Base-by-base conservation (phyloP, 2,329 filamentous ascomycete species). In the Colletotrichum neosansevieriae region DNA sequence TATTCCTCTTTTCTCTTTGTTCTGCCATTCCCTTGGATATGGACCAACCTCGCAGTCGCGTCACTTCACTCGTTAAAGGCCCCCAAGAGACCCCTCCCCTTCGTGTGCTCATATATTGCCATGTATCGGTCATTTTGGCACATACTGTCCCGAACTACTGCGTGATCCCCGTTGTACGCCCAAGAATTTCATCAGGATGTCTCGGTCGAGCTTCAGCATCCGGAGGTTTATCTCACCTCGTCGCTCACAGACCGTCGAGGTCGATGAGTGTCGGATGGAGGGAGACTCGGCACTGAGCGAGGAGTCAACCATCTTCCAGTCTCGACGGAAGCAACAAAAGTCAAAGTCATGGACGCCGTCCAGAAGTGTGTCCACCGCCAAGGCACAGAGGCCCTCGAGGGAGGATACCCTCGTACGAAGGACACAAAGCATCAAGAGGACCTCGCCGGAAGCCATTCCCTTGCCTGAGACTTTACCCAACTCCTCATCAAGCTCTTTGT, bases 401-500 rank as follows among this genome's bases (percentile, higher is more conserved):
- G 57, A 69, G 71, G 73, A 74, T 24, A 76, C 81, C 62, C 78
- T 81, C 58, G 76, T 81, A 63, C 78, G 76, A 61, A 79, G 77
- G 63, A 75, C 78, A 69, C 75, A 80, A 66, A 81, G 79, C 63
- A 74, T 81, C 60, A 78, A 82, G 72, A 77, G 78, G 69, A 78
- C 81, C 63, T 73, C 78, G 36, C 76, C 75, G 24, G 76, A 80
- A 45, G 66, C 80, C 24, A 79, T 82, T 56, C 76, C 79, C 51
- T 73, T 81, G 17, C 78, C 79, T n/a, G 77, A 72, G 59, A 77
- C 76, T 57, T 79, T 76, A 12, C 76, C 78, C 50, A 76, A 78
- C 66, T 82, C 82, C 17, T 81, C 83, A 24, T 78, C 77, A 51
- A 83, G 79, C 71, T 85, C 84, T 75, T 81, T 85, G 73, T 82